Base-by-base conservation (phyloP, 2,329 filamentous ascomycete genomes). In the Hypoxylon sp. region DNA sequence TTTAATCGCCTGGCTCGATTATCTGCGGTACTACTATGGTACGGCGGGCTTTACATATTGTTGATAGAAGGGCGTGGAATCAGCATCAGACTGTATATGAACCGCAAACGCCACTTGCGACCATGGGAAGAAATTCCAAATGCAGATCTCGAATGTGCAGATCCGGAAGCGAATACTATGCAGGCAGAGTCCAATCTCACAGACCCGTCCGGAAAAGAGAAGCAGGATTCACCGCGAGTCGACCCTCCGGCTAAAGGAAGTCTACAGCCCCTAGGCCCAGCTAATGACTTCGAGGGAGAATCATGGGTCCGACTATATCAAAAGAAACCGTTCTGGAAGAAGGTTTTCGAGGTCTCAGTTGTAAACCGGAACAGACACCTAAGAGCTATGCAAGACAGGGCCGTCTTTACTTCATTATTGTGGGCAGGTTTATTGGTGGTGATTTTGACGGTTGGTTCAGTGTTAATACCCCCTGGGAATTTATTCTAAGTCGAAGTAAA, bases 81-180 rank as follows among this genome's bases (percentile, higher is more conserved):
- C 2, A 82, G 80, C 49, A 32, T 82, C 5, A 63, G 78, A 14
- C 64, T 83, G 7, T 74, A 81, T 60, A 65, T 75, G 10, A 67
- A 72, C 14, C 69, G 75, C 7, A 71, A 65, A 50, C 78, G 82
- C 9, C 76, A 80, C 36, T 63, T 82, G 3, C 73, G 78, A 2
- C 79, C 81, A 0, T 83, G 81, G 82, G 82, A 83, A 65, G 71
- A 76, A 60, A 62, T 53, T 32, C 55, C 59, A 17, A 36, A 13
- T 11, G 1, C 25, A 50, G 53, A 57, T 10, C 23, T 14, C n/a
- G 51, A 56, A 49, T 46, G 21, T 3, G 21, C 10, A 34, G 38
- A 51, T 14, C 19, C 58, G 23, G 36, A 50, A 21, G 38, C 30
- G 13, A 36, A 50, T 3, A 41, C 4, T 30, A 28, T 4, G 7